Evolutionary conservation across 2,329 filamentous ascomycete genomes (phyloP).

Genomic region (Cryphonectria naterciae): DNA sequence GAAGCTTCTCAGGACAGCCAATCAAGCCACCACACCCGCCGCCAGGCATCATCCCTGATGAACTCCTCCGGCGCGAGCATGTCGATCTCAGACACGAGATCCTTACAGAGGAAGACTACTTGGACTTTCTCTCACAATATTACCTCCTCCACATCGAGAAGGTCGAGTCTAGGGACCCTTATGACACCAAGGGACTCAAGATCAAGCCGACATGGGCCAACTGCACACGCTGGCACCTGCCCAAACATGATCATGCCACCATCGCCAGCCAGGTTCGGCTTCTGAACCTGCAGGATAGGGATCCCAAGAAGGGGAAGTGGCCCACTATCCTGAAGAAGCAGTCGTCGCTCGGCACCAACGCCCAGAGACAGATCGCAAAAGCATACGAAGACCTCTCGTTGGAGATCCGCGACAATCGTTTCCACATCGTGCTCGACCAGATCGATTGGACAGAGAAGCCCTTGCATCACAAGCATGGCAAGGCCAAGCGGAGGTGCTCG

Average conservation of each 20-base stretch:
- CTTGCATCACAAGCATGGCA: constrained; percentile 15
- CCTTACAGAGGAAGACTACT: constrained; percentile 44
- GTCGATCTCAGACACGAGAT: constrained; percentile 45
- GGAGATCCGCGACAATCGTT: constrained; percentile 44
- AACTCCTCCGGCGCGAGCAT: constrained; percentile 31
- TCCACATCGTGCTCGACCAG: constrained; percentile 48
- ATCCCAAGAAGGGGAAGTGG: constrained; percentile 47
- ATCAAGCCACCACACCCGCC: constrained; percentile 14
- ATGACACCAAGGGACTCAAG: constrained; percentile 43
- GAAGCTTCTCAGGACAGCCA: not conserved
- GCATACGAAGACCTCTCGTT: constrained; percentile 41
- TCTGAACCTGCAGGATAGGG: constrained; percentile 41
- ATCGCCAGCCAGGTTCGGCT: constrained; percentile 42
- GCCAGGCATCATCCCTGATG: constrained; percentile 20
- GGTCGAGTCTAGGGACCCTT: constrained; percentile 36
- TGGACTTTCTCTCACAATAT: constrained; percentile 45
- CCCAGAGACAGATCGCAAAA: constrained; percentile 49
- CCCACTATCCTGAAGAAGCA: constrained; percentile 22
- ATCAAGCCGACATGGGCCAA: constrained; percentile 46
- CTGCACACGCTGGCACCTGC: constrained; percentile 40
- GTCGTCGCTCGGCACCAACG: constrained; percentile 37
- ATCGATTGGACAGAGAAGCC: constrained; percentile 45
- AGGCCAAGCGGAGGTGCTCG: constrained; percentile 18
- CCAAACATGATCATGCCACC: constrained; percentile 44
- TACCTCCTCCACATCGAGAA: constrained; percentile 49